A percentile compares a stretch with the other conserved stretches of the same genome.
phyloP scores from a whole-genome alignment of 306 rosid genomes.

The Malus fusca region DNA sequence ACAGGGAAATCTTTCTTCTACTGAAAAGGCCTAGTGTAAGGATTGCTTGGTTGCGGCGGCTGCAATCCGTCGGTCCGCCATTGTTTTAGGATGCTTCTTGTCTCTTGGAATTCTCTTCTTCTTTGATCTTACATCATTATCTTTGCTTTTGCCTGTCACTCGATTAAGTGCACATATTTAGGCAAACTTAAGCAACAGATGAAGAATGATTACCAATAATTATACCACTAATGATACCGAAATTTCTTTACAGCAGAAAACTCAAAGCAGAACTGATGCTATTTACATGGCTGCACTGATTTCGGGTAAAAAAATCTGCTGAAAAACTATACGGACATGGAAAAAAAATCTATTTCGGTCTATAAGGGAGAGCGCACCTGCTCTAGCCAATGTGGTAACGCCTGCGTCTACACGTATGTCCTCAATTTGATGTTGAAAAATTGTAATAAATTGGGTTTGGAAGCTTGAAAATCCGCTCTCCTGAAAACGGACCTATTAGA shows the following conservation, averaged over 20 bases:
- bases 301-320: neutral
- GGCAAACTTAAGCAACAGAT: neutral
- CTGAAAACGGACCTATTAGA: constrained; percentile 22
- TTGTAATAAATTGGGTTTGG: constrained; percentile 45
- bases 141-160: neutral
- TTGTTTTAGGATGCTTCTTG: constrained; percentile 17
- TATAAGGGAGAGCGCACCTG: no score
- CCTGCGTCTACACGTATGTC: neutral
- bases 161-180: neutral
- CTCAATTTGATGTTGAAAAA: constrained; percentile 20
- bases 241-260: neutral
- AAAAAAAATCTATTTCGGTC: neutral
- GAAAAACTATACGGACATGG: neutral
- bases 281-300: neutral
- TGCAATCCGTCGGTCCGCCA: constrained; percentile 39
- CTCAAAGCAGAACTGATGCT: neutral
- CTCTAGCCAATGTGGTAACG: neutral
- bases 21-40: constrained; percentile 50
- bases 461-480: constrained; percentile 44
- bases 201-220: neutral
- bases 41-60: constrained; percentile 66
- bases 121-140: neutral
- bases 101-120: neutral
- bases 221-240: neutral
- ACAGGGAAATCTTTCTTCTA: constrained; percentile 66